These are phyloP conservation scores for Lyophyllum semitale DNA, from an alignment of 768 basidiomycete species.

Conservation along the genomic window DNA sequence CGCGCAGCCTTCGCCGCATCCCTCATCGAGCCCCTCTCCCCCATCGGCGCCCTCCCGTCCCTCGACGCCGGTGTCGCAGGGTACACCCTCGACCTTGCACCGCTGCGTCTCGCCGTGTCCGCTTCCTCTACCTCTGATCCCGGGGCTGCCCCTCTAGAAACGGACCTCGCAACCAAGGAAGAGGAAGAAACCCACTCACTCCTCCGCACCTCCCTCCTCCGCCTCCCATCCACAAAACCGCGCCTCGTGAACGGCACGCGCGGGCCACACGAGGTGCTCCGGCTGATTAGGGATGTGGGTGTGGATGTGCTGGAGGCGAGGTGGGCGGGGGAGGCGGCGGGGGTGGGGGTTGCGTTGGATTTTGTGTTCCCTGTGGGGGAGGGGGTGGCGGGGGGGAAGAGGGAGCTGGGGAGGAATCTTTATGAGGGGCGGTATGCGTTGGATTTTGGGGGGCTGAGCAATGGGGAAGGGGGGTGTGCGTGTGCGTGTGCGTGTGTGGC, in stretches of 20 bases:
- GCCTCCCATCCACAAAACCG: slow-evolving; percentile 56
- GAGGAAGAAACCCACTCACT: slow-evolving; percentile 42
- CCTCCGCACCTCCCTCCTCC: slow-evolving; percentile 58
- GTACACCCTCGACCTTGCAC: slow-evolving; percentile 70
- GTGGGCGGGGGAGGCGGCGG: slow-evolving; percentile 72
- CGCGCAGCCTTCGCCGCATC: slow-evolving; percentile 63
- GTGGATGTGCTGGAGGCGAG: slow-evolving; percentile 75
- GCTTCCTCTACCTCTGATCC: slow-evolving; percentile 10
- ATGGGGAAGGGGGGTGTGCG: slow-evolving; percentile 5
- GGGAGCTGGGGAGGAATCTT: slow-evolving; percentile 62
- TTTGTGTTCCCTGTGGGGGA: slow-evolving; percentile 63
- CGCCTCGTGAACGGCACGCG: slow-evolving; percentile 58
- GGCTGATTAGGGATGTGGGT: slow-evolving; percentile 62
- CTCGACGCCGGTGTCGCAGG: slow-evolving; percentile 74
- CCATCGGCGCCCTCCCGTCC: slow-evolving; percentile 47
- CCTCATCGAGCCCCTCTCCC: slow-evolving; percentile 56
- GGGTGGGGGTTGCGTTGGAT: slow-evolving; percentile 75
- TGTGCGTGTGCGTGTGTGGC: slow-evolving; percentile 52
- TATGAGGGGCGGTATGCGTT: slow-evolving; percentile 57
- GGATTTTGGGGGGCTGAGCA: slow-evolving; percentile 56
- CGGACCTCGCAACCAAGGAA: no score
- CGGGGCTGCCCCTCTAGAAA: not conserved
- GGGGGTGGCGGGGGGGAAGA: not conserved
- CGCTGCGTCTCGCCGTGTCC: slow-evolving; percentile 37
- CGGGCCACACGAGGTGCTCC: slow-evolving; percentile 78